Evolutionary conservation across 192 early-diverging fungal genomes (phyloP), one percentile per base, ranked within the genome.

Genomic region (Coemansia sp.): DNA sequence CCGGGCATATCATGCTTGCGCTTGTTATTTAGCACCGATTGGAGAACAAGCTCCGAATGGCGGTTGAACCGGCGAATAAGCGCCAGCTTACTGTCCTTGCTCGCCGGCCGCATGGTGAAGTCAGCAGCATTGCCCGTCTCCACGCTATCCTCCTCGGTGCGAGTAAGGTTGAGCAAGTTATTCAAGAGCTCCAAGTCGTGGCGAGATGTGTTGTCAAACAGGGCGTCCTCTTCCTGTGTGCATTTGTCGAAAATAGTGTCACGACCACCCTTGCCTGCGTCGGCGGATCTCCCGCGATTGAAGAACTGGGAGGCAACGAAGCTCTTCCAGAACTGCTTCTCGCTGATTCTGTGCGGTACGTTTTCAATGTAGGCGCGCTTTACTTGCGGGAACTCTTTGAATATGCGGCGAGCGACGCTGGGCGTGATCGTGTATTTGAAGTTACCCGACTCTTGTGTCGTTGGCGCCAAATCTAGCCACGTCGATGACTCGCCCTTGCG

Each of bases 21-120:
- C 64, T 82, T 78, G 63, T 63, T 74, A 45, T 37, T 80, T 6
- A 70, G 48, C 12, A 80, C 82, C 63, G 87, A 76, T 27, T 75
- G 63, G 62, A 98, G 73, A 3, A 97, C 91, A 6, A 90, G 80
- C 73, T 90, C 87, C 4, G 94, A 93, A 64, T 96, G 95, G 48
- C 93, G 89, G 69, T 98, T 98, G 72, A 95, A 94, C 27, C 91
- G 76, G 50, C 94, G 76, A 63, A 98, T 91, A 19, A 98, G 82
- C 11, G 94, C 87, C 58, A 78, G 68, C 51, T 93, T 86, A 15
- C 85, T 86, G n/a, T 92, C 84, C 25, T 65, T 71, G 19, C 74
- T 38, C 23, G 92, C 90, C 0, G 94, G 78, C 32, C 77, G 78
- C 94, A 96, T 96, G 0, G 94, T 93, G 44, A 89, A 79, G 78